Percentiles rank a stretch among this genome's conserved stretches.
Evolutionary conservation across 2,329 filamentous ascomycete species (phyloP).

Genomic region (Alternaria novae-zelandiae): DNA sequence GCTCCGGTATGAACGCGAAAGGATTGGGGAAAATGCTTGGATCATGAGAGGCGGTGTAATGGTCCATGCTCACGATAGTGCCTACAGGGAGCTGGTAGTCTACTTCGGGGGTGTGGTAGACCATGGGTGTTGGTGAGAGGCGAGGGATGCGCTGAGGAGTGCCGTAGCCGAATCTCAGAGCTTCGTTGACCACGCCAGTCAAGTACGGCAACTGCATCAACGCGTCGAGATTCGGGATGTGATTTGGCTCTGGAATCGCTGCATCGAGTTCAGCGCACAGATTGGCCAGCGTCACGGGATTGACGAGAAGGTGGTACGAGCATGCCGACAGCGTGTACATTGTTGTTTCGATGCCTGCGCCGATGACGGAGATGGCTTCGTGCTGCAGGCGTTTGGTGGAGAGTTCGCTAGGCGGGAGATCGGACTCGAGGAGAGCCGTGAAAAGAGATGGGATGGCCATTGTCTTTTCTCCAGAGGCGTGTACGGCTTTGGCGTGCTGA

Average conservation of each 20-base stretch:
- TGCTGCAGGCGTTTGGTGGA: not conserved
- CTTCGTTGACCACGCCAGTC: constrained; percentile 21
- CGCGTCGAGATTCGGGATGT: not conserved
- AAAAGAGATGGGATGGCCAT: not conserved
- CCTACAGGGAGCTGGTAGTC: constrained; percentile 22
- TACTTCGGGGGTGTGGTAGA: constrained; percentile 19
- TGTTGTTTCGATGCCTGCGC: constrained; percentile 30
- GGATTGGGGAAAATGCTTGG: constrained; percentile 28
- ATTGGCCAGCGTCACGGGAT: not conserved
- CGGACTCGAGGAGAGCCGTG: not conserved
- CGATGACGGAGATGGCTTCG: not conserved
- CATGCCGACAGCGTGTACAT: constrained; percentile 7
- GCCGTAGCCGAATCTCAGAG: constrained; percentile 29
- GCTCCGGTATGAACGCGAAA: not conserved
- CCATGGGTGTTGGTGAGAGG: constrained; percentile 12
- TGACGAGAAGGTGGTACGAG: constrained; percentile 29
- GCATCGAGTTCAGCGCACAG: not conserved
- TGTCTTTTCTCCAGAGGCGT: not conserved
- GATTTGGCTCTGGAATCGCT: constrained; percentile 11
- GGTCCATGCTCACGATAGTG: constrained; percentile 39
- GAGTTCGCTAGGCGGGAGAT: not conserved
- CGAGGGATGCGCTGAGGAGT: constrained; percentile 3
- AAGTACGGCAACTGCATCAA: not conserved
- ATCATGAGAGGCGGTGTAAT: constrained; percentile 33
- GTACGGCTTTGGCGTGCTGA: not conserved